Conservation (phyloP, 2,329 filamentous ascomycete genomes). For the Achaetomium macrosporum region DNA sequence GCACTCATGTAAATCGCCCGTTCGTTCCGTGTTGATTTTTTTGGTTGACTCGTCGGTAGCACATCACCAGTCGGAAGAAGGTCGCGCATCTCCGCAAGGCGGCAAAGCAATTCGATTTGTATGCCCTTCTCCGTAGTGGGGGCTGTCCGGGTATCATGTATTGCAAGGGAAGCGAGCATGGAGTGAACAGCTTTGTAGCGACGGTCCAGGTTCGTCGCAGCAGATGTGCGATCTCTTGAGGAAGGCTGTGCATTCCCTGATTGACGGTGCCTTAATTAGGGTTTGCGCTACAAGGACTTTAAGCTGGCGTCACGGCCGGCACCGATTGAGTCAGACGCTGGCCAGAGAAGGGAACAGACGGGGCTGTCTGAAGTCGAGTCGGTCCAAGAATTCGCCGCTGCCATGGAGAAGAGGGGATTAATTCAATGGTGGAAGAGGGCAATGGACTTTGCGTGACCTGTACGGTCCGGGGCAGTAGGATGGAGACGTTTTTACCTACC, state of each 20-base stretch:
- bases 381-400: constrained; percentile 57
- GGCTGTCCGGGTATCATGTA: constrained; percentile 74
- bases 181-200: constrained; percentile 58
- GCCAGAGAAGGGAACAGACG: not conserved
- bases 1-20: constrained; percentile 49
- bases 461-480: not conserved
- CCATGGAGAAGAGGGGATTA: constrained; percentile 57
- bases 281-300: constrained; percentile 67
- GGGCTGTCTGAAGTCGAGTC: constrained; percentile 54
- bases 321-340: constrained; percentile 15
- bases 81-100: constrained; percentile 55
- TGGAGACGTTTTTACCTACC: not conserved
- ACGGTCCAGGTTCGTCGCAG: constrained; percentile 39
- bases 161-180: constrained; percentile 54
- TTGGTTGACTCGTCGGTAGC: constrained; percentile 26
- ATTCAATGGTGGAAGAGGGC: constrained; percentile 62
- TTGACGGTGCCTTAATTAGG: constrained; percentile 35
- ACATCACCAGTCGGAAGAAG: constrained; percentile 77
- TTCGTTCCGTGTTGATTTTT: too few relatives aligned
- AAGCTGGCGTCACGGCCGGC: constrained; percentile 54
- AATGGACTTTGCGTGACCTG: constrained; percentile 50
- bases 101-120: constrained; percentile 53
- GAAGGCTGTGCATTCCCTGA: not conserved
- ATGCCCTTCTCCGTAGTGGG: constrained; percentile 61
- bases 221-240: not conserved